Conservation (phyloP, 2,329 filamentous ascomycete genomes). For the Fusarium hostae region DNA sequence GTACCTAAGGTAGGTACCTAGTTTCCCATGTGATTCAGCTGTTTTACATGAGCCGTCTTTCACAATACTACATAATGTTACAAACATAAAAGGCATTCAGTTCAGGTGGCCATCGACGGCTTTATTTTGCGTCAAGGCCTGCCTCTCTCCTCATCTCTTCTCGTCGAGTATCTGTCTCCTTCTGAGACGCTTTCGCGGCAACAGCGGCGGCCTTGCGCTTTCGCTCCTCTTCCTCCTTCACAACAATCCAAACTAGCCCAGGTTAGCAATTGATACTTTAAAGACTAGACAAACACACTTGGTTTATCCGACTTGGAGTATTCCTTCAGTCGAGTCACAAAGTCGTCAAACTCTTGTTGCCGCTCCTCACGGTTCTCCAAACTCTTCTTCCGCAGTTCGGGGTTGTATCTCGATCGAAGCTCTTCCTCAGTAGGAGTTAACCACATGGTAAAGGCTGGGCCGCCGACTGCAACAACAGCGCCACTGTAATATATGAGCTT, state of each 20-base stretch:
- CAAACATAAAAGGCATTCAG: slow-evolving; percentile 24
- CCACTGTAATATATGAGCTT: slow-evolving; percentile 64
- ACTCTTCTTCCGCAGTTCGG: slow-evolving; percentile 89
- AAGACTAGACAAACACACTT: slow-evolving; percentile 67
- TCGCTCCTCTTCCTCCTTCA: slow-evolving; percentile 60
- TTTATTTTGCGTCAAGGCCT: slow-evolving; percentile 54
- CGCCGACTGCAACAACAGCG: slow-evolving; percentile 78
- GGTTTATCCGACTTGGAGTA: slow-evolving; percentile 92
- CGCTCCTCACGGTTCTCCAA: slow-evolving; percentile 80
- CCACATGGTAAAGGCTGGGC: slow-evolving; percentile 84
- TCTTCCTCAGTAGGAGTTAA: slow-evolving; percentile 89
- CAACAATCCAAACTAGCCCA: slow-evolving; percentile 61
- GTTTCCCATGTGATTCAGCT: slow-evolving; percentile 12
- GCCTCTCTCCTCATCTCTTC: slow-evolving; percentile 63
- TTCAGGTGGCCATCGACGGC: neutral
- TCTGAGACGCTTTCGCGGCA: slow-evolving; percentile 51
- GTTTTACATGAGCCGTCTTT: slow-evolving; percentile 34
- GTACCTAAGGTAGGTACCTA: slow-evolving; percentile 4
- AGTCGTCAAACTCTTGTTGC: slow-evolving; percentile 89
- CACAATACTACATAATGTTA: slow-evolving; percentile 38
- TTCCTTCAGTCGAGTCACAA: slow-evolving; percentile 84
- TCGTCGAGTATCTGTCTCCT: slow-evolving; percentile 56
- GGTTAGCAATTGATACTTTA: slow-evolving; percentile 19
- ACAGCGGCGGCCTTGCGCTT: slow-evolving; percentile 52
- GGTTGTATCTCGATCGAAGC: slow-evolving; percentile 91